These are phyloP conservation scores for Calendula officinalis DNA, from an alignment of 129 eudicot genomes.

Conservation along the genomic window DNA sequence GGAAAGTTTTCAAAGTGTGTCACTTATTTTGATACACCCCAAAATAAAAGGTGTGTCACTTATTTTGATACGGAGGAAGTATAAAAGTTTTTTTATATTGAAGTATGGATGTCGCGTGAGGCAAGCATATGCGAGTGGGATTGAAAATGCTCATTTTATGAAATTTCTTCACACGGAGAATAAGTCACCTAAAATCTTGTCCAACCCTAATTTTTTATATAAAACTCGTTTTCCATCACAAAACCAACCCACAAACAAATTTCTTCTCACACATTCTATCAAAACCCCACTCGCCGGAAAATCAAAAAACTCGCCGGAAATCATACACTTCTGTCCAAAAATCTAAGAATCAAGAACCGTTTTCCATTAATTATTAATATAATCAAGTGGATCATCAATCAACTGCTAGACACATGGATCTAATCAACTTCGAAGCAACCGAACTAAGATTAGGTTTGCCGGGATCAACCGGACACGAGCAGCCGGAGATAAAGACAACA, in stretches of 20 bases:
- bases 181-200: conserved; percentile 51
- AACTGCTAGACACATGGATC: conserved; percentile 30
- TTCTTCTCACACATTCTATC: conserved; percentile 17
- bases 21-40: too few relatives aligned
- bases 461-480: conserved; percentile 43
- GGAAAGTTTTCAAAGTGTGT: too few relatives aligned
- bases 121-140: conserved; percentile 34
- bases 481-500: conserved; percentile 26
- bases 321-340: not conserved
- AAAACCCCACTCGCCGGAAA: conserved; percentile 13
- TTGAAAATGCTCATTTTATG: conserved; percentile 18
- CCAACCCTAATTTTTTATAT: conserved; percentile 35
- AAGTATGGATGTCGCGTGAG: not conserved
- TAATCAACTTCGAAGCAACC: conserved; percentile 54
- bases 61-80: too few relatives aligned
- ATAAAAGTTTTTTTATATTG: not conserved
- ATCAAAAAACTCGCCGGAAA: conserved; percentile 18
- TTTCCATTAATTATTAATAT: not conserved
- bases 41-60: too few relatives aligned
- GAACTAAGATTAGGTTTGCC: conserved; percentile 68
- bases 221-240: conserved; percentile 33
- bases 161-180: conserved; percentile 55
- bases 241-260: conserved; percentile 29
- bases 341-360: conserved; percentile 7
- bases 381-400: not conserved